Base-by-base conservation (phyloP, 225 moss, liverwort and hornwort genomes). In the Sphagnum tenellum region DNA sequence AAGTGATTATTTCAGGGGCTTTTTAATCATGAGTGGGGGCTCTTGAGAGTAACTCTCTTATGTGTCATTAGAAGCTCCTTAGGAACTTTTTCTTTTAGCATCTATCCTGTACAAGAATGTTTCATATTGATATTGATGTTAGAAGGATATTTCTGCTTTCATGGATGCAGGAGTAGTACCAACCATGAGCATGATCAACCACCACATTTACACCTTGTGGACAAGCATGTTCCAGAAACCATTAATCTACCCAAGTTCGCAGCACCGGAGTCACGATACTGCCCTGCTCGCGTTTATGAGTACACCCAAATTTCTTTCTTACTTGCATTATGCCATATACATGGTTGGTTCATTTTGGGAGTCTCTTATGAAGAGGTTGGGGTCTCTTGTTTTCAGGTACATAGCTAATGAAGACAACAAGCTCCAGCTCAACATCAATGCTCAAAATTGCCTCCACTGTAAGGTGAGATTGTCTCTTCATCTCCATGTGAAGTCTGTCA, bases 171-270 rank as follows among this genome's bases (percentile, higher is more conserved):
- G 79, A 91, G 92, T 81, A 89, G 87, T 68, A 89, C 89, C 61
- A 92, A 92, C 67, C 92, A 92, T 62, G 87, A 89, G 65, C 92
- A 92, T 77, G 89, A 92, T 75, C 92, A 92, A 75, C 92, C 87
- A 60, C 47, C 79, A 49, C 92, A 92, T 85, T 71, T 92, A 48
- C 85, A 66, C 65, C 78, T 92, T 7, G 81, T 70, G 44, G 87
- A 92, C 61, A 55, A 62, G 12, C 65, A 73, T 71, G 60, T 79
- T 62, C 87, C 89, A n/a, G 80, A 62, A 54, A 71, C 66, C 64
- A 76, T 92, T 62, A 92, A 92, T 65, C 69, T 89, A 54, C 82
- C 77, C 10, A 64, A 75, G 49, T 92, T 87, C 74, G 91, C 82
- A 67, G 91, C 86, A 60, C 84, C 79, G 0, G 91, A 92, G 64